Conservation (phyloP, 768 basidiomycete species). For the Crassisporium funariophilum region DNA sequence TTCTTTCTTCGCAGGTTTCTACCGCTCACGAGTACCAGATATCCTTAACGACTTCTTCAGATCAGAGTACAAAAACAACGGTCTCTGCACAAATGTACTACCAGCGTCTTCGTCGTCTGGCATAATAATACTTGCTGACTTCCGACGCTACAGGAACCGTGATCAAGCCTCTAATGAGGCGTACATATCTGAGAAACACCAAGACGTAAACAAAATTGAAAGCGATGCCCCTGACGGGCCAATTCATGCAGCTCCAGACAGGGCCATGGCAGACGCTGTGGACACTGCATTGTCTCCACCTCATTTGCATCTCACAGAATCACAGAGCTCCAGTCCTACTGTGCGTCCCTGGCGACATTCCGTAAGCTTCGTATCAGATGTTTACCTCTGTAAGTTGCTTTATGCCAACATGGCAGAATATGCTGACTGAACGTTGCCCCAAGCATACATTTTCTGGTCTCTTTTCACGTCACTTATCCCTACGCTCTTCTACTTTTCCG, state of each 20-base stretch:
- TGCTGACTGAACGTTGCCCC: conserved; percentile 10
- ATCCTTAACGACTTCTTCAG: conserved; percentile 22
- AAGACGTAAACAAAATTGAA: conserved; percentile 1
- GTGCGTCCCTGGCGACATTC: conserved; percentile 5
- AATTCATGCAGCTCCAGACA: background rate
- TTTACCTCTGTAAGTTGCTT: conserved; percentile 59
- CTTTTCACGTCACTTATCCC: conserved; percentile 78
- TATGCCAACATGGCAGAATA: conserved; percentile 3
- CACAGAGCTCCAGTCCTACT: background rate
- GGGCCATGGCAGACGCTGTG: conserved; percentile 8
- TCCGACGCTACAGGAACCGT: conserved; percentile 8
- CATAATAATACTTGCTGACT: conserved; percentile 30
- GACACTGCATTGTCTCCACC: conserved; percentile 9
- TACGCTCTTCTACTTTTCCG: conserved; percentile 88
- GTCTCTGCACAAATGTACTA: conserved; percentile 30
- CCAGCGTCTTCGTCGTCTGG: conserved; percentile 43
- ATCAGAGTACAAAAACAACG: conserved; percentile 11
- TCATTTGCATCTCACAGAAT: background rate
- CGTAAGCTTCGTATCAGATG: conserved; percentile 41
- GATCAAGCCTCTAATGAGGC: no score
- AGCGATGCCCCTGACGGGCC: background rate
- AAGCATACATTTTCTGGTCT: conserved; percentile 84
- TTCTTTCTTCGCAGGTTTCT: background rate
- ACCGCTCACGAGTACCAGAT: conserved; percentile 21
- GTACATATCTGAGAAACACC: background rate